Conservation (phyloP, 768 basidiomycete genomes). For the Tricholomella constricta region DNA sequence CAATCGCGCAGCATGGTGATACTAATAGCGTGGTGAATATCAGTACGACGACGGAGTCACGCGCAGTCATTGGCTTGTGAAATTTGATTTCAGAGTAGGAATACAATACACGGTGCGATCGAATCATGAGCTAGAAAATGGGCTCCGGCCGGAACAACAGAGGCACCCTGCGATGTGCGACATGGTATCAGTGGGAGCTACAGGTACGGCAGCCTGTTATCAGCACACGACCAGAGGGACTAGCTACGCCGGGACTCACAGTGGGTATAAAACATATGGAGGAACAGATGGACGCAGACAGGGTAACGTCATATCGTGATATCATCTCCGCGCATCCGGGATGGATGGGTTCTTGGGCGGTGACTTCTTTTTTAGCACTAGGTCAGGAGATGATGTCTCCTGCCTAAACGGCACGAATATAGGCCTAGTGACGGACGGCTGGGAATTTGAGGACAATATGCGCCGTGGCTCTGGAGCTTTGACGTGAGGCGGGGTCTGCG, state of each 20-base stretch:
- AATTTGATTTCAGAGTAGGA: neutral
- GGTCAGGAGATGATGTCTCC: slow-evolving; percentile 55
- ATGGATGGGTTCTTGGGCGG: slow-evolving; percentile 12
- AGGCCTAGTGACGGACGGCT: slow-evolving; percentile 25
- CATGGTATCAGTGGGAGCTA: slow-evolving; percentile 14
- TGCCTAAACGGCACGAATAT: slow-evolving; percentile 58
- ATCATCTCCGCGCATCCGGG: slow-evolving; percentile 10
- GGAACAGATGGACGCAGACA: neutral
- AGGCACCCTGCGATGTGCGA: neutral
- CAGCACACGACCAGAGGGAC: neutral
- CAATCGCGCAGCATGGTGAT: too few relatives aligned
- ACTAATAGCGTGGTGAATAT: too few relatives aligned
- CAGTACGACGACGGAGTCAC: too few relatives aligned
- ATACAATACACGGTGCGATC: neutral
- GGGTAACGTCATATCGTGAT: neutral
- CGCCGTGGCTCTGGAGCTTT: slow-evolving; percentile 31
- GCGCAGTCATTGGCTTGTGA: neutral
- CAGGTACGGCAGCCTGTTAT: neutral
- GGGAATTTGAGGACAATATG: slow-evolving; percentile 12
- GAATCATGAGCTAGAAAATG: neutral
- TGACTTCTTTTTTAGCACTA: slow-evolving; percentile 43
- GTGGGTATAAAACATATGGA: slow-evolving; percentile 10
- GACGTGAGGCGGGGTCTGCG: slow-evolving; percentile 16
- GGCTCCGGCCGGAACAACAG: slow-evolving; percentile 6
- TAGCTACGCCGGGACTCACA: slow-evolving; percentile 7